A percentile compares a stretch with the other conserved stretches of the same genome.
Conservation (phyloP, 768 basidiomycete genomes). For the Tremella mesenterica region DNA sequence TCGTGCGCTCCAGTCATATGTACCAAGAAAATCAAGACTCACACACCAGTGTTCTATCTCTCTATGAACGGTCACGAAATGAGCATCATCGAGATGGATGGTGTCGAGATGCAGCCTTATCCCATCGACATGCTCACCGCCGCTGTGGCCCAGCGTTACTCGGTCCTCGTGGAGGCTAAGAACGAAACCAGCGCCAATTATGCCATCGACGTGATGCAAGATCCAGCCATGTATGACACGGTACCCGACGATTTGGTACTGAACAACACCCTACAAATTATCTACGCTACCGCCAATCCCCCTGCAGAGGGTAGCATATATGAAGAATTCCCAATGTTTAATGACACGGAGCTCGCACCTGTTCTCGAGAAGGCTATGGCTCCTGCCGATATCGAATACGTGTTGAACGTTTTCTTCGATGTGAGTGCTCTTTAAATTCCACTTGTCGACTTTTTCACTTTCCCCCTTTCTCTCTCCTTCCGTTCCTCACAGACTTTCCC, state of each 20-base stretch:
- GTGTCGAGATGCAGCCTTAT: slow-evolving; percentile 60
- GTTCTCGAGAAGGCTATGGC: slow-evolving; percentile 49
- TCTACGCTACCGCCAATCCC: slow-evolving; percentile 56
- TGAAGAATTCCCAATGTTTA: slow-evolving; percentile 25
- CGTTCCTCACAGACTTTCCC: too few relatives aligned
- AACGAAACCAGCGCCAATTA: slow-evolving; percentile 79
- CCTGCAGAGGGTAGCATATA: slow-evolving; percentile 53
- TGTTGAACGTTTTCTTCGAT: slow-evolving; percentile 67
- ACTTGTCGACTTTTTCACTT: not conserved
- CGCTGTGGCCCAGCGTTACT: slow-evolving; percentile 85
- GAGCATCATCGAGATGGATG: slow-evolving; percentile 46
- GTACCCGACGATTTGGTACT: slow-evolving; percentile 64
- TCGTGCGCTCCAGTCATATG: not conserved
- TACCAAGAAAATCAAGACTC: not conserved
- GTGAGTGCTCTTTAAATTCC: slow-evolving; percentile 16
- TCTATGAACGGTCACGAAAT: slow-evolving; percentile 47
- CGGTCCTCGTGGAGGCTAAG: slow-evolving; percentile 79
- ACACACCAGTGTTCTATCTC: slow-evolving; percentile 41
- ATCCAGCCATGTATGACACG: slow-evolving; percentile 83
- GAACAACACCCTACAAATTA: slow-evolving; percentile 75
- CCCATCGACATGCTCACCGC: slow-evolving; percentile 64
- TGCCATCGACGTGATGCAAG: slow-evolving; percentile 53
- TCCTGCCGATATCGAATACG: slow-evolving; percentile 54
- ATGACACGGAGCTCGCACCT: slow-evolving; percentile 57
- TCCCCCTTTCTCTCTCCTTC: too few relatives aligned